Base-by-base conservation (phyloP, 1,139 yeast genomes). In the Sugiyamaella paludigena region DNA sequence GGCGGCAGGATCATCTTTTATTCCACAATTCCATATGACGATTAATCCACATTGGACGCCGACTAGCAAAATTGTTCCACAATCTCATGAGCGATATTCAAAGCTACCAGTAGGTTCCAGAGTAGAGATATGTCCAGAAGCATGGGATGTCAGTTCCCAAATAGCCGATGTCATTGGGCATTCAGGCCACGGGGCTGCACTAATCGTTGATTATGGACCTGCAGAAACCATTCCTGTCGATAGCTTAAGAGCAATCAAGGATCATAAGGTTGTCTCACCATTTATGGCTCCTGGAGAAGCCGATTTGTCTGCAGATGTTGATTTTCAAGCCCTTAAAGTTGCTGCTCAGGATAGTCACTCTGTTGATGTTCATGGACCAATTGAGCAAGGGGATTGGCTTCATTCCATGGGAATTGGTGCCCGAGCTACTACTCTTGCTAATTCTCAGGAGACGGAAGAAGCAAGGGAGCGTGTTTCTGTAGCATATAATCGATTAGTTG, bases 241-340 rank as follows among this genome's bases (percentile, higher is more conserved):
- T 59, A 75, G 91, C 0, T 71, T 87, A 36, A 73, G 96, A 40
- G 96, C 89, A 0, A 87, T 87, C 52, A 76, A 79, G 57, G 72
- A 80, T 58, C 95, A 87, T 64, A 77, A 79, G 58, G 77, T 87
- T 58, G 92, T 85, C 1, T 80, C 84, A n/a, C 95, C 96, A 1
- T 84, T 86, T 55, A 73, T 68, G 29, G 73, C 73, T 28, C 95
- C 95, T 0, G 96, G 96, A 2, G 79, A 80, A 40, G 91, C 86
- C 3, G 96, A 87, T 67, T 73, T 87, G 40, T 86, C 95, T 0
- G 83, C 85, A 0, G 95, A 87, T 61, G 96, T 87, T 10, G 96
- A 87, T 64, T 87, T 87, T 60, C 76, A 73, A 40, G 84, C 83
- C 10, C 67, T 84, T 48, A 71, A 69, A 29, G 60, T 64, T 8